Conservation (phyloP, 768 basidiomycete genomes). For the Pleurotus cornucopiae region DNA sequence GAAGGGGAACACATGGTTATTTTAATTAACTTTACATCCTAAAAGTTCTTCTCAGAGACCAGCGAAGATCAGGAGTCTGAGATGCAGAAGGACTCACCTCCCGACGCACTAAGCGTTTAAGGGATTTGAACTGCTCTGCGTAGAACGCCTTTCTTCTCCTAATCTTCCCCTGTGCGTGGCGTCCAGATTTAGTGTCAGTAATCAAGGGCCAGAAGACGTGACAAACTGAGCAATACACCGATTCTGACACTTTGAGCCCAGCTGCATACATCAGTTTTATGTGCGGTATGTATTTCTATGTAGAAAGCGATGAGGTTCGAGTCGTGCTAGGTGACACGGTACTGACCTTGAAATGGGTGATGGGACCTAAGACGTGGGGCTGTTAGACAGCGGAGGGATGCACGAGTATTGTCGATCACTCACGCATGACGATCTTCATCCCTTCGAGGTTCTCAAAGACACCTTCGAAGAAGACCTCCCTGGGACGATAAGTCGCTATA, state of each 20-base stretch:
- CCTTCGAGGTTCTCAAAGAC: conserved; percentile 66
- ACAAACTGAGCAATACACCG: conserved; percentile 40
- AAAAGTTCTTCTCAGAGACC: conserved; percentile 7
- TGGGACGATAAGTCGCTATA: conserved; percentile 16
- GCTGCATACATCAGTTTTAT: conserved; percentile 35
- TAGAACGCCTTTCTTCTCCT: conserved; percentile 60
- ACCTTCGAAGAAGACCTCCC: conserved; percentile 58
- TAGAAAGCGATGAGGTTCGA: neutral
- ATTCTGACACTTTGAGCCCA: conserved; percentile 33
- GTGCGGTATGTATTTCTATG: conserved; percentile 43
- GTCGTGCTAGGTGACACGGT: neutral
- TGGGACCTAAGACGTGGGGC: conserved; percentile 28
- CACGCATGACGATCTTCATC: conserved; percentile 53
- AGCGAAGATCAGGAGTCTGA: neutral
- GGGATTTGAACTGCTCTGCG: conserved; percentile 55
- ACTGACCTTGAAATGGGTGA: conserved; percentile 43
- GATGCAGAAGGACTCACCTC: conserved; percentile 32
- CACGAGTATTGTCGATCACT: conserved; percentile 11
- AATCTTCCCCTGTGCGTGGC: conserved; percentile 49
- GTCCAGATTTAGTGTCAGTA: no score
- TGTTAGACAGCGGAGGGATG: neutral
- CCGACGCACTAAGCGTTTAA: conserved; percentile 52
- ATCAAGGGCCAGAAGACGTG: neutral
- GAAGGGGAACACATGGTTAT: conserved; percentile 68
- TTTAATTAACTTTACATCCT: conserved; percentile 69